Conservation (phyloP, 345 rosid genomes). For the Abelmoschus esculentus region DNA sequence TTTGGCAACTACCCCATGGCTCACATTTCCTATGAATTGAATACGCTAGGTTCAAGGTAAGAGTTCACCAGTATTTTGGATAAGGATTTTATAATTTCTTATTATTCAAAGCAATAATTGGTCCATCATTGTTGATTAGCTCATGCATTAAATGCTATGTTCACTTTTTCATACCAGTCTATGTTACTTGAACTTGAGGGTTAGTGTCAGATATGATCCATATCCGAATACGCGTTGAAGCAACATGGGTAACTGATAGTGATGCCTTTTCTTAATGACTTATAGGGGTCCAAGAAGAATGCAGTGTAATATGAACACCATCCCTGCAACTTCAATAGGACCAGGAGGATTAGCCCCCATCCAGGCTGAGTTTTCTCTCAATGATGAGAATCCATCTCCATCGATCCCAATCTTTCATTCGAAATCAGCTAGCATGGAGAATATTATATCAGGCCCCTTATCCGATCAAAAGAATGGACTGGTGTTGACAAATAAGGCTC, state of each 20-base stretch:
- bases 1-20: conserved; percentile 50
- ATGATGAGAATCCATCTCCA: conserved; percentile 22
- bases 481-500: conserved; percentile 58
- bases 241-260: background rate
- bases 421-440: conserved; percentile 33
- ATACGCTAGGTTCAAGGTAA: conserved; percentile 67
- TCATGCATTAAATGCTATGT: conserved; percentile 3
- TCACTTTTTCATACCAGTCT: background rate
- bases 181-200: background rate
- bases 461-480: conserved; percentile 29
- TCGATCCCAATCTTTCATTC: conserved; percentile 38
- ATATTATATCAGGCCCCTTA: conserved; percentile 25
- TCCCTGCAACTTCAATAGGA: conserved; percentile 42
- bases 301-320: conserved; percentile 49
- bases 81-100: background rate
- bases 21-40: conserved; percentile 59
- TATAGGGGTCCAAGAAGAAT: conserved; percentile 79
- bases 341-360: conserved; percentile 45
- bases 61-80: background rate
- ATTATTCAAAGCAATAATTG: background rate
- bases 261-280: background rate
- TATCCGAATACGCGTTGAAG: background rate
- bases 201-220: background rate
- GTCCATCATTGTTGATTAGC: conserved; percentile 1
- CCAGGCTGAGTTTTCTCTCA: conserved; percentile 29